phyloP scores from a whole-genome alignment of 2,329 filamentous ascomycete species.

The Drechslerella coelobrocha region DNA sequence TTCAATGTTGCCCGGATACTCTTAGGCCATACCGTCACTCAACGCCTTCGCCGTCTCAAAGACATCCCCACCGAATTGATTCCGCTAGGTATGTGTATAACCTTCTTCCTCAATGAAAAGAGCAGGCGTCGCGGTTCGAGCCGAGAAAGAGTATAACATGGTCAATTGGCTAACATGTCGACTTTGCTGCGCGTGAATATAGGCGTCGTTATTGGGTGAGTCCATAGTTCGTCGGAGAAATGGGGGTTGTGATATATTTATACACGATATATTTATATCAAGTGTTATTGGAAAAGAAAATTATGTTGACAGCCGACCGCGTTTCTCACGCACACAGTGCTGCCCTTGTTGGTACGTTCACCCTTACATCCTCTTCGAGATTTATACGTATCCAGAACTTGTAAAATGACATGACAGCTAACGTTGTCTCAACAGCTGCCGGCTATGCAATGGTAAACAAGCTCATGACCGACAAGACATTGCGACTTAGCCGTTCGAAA shows the following conservation, averaged over 20 bases:
- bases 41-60: constrained; percentile 88
- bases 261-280: neutral
- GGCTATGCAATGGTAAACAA: constrained; percentile 82
- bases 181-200: constrained; percentile 20
- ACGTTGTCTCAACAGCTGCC: constrained; percentile 66
- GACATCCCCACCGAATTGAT: constrained; percentile 92
- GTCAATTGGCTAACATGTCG: neutral
- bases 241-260: neutral
- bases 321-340: constrained; percentile 36
- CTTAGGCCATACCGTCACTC: constrained; percentile 94
- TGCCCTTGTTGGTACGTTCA: constrained; percentile 53
- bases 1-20: neutral
- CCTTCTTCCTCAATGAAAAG: neutral
- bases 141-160: neutral
- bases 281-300: no score
- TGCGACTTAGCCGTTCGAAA: constrained; percentile 39
- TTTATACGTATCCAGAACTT: constrained; percentile 59
- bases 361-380: neutral
- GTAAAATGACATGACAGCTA: constrained; percentile 57
- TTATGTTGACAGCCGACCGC: neutral
- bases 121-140: no score
- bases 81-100: constrained; percentile 76
- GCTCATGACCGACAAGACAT: constrained; percentile 61
- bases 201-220: constrained; percentile 88
- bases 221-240: constrained; percentile 42